phyloP scores from a whole-genome alignment of 2,329 filamentous ascomycete species.

The Rutstroemia sp. region DNA sequence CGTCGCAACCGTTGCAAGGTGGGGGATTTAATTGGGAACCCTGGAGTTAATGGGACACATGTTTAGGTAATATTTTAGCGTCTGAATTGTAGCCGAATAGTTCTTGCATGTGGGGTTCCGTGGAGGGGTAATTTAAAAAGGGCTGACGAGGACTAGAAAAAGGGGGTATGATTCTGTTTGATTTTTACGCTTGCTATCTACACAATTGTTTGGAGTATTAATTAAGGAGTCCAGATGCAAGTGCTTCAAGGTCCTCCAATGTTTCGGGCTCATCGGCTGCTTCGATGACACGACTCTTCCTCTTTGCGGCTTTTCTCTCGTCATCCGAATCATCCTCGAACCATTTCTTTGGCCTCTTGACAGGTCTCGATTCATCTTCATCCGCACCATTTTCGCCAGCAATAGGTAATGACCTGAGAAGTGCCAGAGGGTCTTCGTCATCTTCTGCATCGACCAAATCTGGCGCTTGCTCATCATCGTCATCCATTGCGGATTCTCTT shows the following conservation, averaged over 20 bases:
- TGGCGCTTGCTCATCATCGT: constrained; percentile 24
- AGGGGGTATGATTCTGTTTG: constrained; percentile 3
- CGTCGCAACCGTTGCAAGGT: background rate
- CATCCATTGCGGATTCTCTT: constrained; percentile 48
- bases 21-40: background rate
- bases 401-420: constrained; percentile 51
- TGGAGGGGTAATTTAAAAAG: constrained; percentile 6
- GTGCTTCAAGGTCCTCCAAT: constrained; percentile 68
- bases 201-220: constrained; percentile 7
- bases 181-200: background rate
- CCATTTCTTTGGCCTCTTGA: constrained; percentile 71
- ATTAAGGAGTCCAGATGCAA: constrained; percentile 66
- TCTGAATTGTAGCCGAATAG: too few relatives aligned
- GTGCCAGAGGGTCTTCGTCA: constrained; percentile 47
- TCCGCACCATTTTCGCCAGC: constrained; percentile 40
- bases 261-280: constrained; percentile 66
- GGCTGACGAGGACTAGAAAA: background rate
- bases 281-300: constrained; percentile 49
- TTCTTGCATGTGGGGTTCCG: background rate
- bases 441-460: constrained; percentile 31
- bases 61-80: too few relatives aligned
- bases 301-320: constrained; percentile 36
- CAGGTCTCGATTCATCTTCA: constrained; percentile 43
- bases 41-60: background rate
- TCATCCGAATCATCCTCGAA: constrained; percentile 60